Evolutionary conservation across 108 stramenopile genomes (phyloP).

Genomic region (Stephanodiscus minutulus): DNA sequence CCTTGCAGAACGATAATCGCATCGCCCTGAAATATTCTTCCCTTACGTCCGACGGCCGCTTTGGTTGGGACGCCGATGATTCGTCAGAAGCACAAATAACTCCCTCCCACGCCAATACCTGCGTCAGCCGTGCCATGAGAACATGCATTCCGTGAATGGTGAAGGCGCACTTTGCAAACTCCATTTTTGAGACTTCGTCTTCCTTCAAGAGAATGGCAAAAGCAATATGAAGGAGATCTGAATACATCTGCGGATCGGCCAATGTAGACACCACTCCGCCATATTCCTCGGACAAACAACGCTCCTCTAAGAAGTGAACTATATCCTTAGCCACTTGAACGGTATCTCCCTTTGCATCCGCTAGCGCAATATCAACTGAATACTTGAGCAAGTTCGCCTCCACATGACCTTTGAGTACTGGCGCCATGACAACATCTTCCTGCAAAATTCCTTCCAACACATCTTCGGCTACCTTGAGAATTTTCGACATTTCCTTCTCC

Average conservation of each 20-base stretch:
- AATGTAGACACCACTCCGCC: slow-evolving; percentile 57
- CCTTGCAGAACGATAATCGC: slow-evolving; percentile 61
- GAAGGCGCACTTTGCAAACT: slow-evolving; percentile 54
- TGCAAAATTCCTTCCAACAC: slow-evolving; percentile 35
- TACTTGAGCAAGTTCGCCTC: slow-evolving; percentile 51
- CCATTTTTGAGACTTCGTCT: slow-evolving; percentile 32
- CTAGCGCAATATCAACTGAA: slow-evolving; percentile 53
- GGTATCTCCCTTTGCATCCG: slow-evolving; percentile 44
- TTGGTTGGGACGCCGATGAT: slow-evolving; percentile 3
- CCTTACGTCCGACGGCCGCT: slow-evolving; percentile 9
- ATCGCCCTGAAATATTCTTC: slow-evolving; percentile 32
- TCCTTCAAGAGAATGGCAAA: slow-evolving; percentile 44
- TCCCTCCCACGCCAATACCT: slow-evolving; percentile 38
- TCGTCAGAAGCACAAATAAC: slow-evolving; percentile 3
- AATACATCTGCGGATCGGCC: slow-evolving; percentile 57
- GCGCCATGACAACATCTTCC: slow-evolving; percentile 31
- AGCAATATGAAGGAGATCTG: slow-evolving; percentile 58
- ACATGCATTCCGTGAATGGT: slow-evolving; percentile 65
- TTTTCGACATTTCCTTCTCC: background rate
- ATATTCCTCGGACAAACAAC: slow-evolving; percentile 43
- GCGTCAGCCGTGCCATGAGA: slow-evolving; percentile 65
- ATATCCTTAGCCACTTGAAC: slow-evolving; percentile 53
- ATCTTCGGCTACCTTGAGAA: slow-evolving; percentile 14
- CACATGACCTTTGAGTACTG: slow-evolving; percentile 27
- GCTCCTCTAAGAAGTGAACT: slow-evolving; percentile 65